These are phyloP conservation scores for Aspergillus haitiensis DNA, from an alignment of 495 filamentous ascomycete species.

Conservation along the genomic window DNA sequence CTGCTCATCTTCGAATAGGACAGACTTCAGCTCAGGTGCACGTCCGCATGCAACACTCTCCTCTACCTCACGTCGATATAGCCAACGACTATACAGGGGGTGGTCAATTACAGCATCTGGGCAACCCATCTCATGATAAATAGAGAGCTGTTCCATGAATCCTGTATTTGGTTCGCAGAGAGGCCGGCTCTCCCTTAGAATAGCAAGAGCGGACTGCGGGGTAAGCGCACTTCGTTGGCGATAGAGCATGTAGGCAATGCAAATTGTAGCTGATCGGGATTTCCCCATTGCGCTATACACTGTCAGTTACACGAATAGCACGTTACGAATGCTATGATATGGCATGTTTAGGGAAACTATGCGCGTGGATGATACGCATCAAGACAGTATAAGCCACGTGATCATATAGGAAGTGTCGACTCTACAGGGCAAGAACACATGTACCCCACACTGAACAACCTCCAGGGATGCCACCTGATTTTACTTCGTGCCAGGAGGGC, in stretches of 20 bases:
- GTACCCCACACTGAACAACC: background rate
- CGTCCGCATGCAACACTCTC: slow-evolving; percentile 67
- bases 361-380: too few relatives aligned
- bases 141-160: slow-evolving; percentile 81
- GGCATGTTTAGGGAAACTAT: too few relatives aligned
- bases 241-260: slow-evolving; percentile 84
- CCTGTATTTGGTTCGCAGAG: slow-evolving; percentile 83
- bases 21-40: slow-evolving; percentile 67
- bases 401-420: background rate
- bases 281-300: slow-evolving; percentile 85
- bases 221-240: slow-evolving; percentile 51
- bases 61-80: slow-evolving; percentile 76
- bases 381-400: background rate
- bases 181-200: slow-evolving; percentile 64
- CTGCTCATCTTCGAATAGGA: slow-evolving; percentile 84
- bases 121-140: slow-evolving; percentile 84
- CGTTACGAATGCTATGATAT: background rate
- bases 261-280: slow-evolving; percentile 81
- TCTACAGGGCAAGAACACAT: background rate
- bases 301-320: slow-evolving; percentile 24
- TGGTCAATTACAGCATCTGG: slow-evolving; percentile 67
- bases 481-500: background rate
- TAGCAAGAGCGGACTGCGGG: slow-evolving; percentile 58
- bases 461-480: background rate
- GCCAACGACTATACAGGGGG: slow-evolving; percentile 82